Base-by-base conservation (phyloP, 176 grass and related monocot species). In the Musa itinerans region DNA sequence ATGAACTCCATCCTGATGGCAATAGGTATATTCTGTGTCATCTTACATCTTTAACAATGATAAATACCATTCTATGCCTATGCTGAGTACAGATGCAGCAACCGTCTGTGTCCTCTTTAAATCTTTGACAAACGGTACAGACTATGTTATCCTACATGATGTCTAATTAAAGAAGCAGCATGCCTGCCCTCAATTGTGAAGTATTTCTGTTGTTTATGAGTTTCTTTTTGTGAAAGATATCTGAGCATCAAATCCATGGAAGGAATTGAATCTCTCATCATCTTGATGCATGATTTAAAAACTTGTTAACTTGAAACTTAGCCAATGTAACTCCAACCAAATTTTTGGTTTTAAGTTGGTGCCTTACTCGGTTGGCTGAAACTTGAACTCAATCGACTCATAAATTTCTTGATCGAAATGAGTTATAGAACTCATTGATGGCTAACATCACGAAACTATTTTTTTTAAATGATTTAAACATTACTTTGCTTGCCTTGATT, bases 1-100 rank as follows among this genome's bases (percentile, higher is more conserved):
- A 91, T 63, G 90, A 93, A 80, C 67, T 94, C 63, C 90, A 99
- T 73, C 90, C 95, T 78, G 90, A 99, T 79, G 95, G 90, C 34
- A 99, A 99, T 74, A 99, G 90, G 95, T 99, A 69, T 10, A 27
- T 4, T 50, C 29, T 67, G 52, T 66, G 53, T 56, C 10, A 16
- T 54, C 56, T 13, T 48, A 15, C 15, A 50, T 80, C 69, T 51
- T 43, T 19, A 50, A 43, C 15, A 7, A 50, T 69, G 10, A 22
- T 12, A 19, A 69, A 65, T 14, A 22, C 11, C 63, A 7, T 65
- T 8, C 63, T 65, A 24, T 24, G 24, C 24, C 1, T 24, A 24
- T 24, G 24, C 24, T 24, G 24, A 24, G 24, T 24, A 24, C 24
- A 24, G 24, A 24, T 24, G 24, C 24, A 24, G 26, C 26, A 26